Percentiles rank a stretch among this genome's conserved stretches.
Evolutionary conservation across 2,329 filamentous ascomycete genomes (phyloP).

Genomic region (Arthrinium puccinioides): DNA sequence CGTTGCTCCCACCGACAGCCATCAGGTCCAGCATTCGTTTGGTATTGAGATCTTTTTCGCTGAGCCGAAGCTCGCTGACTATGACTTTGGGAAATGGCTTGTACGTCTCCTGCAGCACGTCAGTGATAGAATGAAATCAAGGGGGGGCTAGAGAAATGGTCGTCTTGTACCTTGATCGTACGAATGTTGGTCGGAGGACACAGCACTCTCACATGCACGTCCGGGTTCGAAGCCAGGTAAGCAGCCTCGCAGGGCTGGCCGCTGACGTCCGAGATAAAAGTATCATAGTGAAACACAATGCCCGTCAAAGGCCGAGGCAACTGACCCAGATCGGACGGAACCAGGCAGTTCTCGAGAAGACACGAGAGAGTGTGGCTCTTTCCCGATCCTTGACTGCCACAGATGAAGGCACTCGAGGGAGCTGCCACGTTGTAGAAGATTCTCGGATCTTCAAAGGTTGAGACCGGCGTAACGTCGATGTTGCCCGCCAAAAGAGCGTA

Average conservation of each 20-base stretch:
- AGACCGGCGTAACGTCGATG: not conserved
- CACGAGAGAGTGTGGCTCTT: constrained; percentile 56
- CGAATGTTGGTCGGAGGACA: constrained; percentile 37
- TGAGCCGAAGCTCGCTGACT: constrained; percentile 43
- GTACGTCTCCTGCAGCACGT: constrained; percentile 30
- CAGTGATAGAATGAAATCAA: too few relatives aligned
- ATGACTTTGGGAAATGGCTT: constrained; percentile 30
- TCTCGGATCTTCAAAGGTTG: constrained; percentile 17
- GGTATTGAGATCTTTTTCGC: constrained; percentile 38
- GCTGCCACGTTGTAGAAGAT: constrained; percentile 38
- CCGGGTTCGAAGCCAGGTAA: constrained; percentile 37
- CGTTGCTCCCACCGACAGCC: constrained; percentile 32
- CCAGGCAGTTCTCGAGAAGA: constrained; percentile 49
- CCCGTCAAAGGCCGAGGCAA: constrained; percentile 48
- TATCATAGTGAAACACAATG: constrained; percentile 60
- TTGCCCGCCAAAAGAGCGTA: constrained; percentile 15
- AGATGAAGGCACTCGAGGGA: constrained; percentile 56
- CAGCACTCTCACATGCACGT: constrained; percentile 38
- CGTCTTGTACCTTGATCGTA: constrained; percentile 23
- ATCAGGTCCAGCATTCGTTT: constrained; percentile 44
- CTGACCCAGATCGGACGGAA: constrained; percentile 33
- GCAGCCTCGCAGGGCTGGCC: constrained; percentile 54
- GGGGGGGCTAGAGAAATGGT: too few relatives aligned
- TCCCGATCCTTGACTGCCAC: constrained; percentile 56
- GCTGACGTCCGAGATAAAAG: constrained; percentile 38